A percentile compares a stretch with the other conserved stretches of the same genome.
phyloP scores from a whole-genome alignment of 352 stramenopile species.

The Phytophthora palmivora region DNA sequence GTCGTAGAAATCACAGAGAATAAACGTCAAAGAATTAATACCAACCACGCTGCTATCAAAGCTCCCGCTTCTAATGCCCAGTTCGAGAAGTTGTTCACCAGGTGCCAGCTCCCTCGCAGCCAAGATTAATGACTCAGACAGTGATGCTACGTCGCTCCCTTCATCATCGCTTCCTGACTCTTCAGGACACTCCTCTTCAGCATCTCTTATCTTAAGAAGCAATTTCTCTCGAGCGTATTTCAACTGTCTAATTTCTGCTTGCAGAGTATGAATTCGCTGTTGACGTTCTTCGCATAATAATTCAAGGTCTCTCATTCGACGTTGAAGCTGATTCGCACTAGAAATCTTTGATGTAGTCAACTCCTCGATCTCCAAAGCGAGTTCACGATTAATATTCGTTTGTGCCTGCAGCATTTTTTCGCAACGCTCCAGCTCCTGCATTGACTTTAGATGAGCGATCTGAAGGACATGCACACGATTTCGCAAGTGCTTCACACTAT shows the following conservation, averaged over 20 bases:
- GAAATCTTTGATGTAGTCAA: conserved; percentile 76
- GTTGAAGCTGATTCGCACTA: conserved; percentile 73
- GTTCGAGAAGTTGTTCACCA: conserved; percentile 93
- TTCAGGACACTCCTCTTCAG: conserved; percentile 28
- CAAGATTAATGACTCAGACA: conserved; percentile 75
- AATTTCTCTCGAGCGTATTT: conserved; percentile 80
- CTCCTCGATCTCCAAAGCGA: conserved; percentile 92
- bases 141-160: conserved; percentile 53
- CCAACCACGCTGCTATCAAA: conserved; percentile 79
- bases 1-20: conserved; percentile 95
- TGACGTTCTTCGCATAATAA: conserved; percentile 82
- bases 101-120: conserved; percentile 65
- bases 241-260: conserved; percentile 90
- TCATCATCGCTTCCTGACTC: conserved; percentile 52
- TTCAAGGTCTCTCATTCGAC: conserved; percentile 89
- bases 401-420: conserved; percentile 96
- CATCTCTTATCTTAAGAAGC: conserved; percentile 34
- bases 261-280: conserved; percentile 79
- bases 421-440: conserved; percentile 92
- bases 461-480: conserved; percentile 90
- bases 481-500: conserved; percentile 64
- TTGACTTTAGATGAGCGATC: conserved; percentile 89
- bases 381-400: conserved; percentile 94
- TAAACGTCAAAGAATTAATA: conserved; percentile 87
- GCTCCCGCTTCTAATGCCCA: conserved; percentile 81